Evolutionary conservation across 1,139 yeast genomes (phyloP).

Genomic region (Ogataea hybrid): DNA sequence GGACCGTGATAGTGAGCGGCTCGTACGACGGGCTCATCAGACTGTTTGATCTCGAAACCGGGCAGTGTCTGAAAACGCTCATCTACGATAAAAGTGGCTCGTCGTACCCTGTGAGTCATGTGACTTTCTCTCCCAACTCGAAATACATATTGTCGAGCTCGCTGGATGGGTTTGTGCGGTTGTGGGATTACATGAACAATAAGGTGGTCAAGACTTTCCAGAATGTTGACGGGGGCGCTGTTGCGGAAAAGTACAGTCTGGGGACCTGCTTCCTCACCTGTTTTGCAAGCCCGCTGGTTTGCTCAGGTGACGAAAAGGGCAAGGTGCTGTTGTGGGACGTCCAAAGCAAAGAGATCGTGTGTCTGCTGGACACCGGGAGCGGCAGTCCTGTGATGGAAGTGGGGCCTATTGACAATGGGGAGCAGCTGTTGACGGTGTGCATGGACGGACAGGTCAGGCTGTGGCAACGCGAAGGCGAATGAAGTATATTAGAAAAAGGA

Average conservation of each 20-base stretch:
- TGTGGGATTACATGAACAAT: slow-evolving; percentile 84
- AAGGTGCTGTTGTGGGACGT: slow-evolving; percentile 72
- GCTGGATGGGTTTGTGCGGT: slow-evolving; percentile 70
- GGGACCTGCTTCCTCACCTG: slow-evolving; percentile 45
- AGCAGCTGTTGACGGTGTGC: slow-evolving; percentile 42
- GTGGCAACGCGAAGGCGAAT: slow-evolving; percentile 31
- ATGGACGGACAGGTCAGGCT: slow-evolving; percentile 39
- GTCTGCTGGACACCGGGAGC: slow-evolving; percentile 8
- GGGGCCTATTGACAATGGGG: slow-evolving; percentile 40
- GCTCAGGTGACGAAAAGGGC: slow-evolving; percentile 67
- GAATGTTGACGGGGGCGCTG: slow-evolving; percentile 36
- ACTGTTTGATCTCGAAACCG: slow-evolving; percentile 82
- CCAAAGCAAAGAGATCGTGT: slow-evolving; percentile 49
- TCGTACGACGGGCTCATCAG: slow-evolving; percentile 80
- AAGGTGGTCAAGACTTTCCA: slow-evolving; percentile 72
- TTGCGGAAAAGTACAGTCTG: slow-evolving; percentile 47
- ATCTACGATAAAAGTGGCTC: slow-evolving; percentile 65
- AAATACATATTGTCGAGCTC: slow-evolving; percentile 76
- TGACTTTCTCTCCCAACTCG: slow-evolving; percentile 79
- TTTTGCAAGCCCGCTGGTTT: slow-evolving; percentile 40
- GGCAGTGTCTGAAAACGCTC: slow-evolving; percentile 88
- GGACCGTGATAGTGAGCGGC: slow-evolving; percentile 80
- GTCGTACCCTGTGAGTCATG: slow-evolving; percentile 76
- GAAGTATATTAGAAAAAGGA: slow-evolving; percentile 12
- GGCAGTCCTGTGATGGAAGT: slow-evolving; percentile 43